These are phyloP conservation scores for Phalaenopsis equestris DNA, from an alignment of 106 monocot species.

Conservation along the genomic window DNA sequence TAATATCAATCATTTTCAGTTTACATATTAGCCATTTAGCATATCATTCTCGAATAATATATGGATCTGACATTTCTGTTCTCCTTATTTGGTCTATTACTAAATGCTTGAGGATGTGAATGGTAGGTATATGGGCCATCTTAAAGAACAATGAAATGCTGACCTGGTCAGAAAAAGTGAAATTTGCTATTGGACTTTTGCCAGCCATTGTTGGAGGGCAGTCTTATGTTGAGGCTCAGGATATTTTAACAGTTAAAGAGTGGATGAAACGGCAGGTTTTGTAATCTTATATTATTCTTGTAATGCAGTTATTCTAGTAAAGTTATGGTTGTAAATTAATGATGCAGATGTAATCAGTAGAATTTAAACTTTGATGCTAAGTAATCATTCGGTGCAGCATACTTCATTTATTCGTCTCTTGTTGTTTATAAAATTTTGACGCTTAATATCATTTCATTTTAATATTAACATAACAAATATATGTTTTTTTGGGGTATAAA, in stretches of 20 bases:
- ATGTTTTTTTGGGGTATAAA: background rate
- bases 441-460: background rate
- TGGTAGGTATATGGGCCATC: slow-evolving; percentile 91
- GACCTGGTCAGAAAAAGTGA: slow-evolving; percentile 90
- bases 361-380: background rate
- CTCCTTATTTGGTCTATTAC: background rate
- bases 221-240: slow-evolving; percentile 96
- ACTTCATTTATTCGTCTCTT: background rate
- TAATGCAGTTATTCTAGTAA: background rate
- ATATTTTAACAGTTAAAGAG: slow-evolving; percentile 71
- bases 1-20: background rate
- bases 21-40: background rate
- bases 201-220: slow-evolving; percentile 93
- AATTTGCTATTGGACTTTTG: slow-evolving; percentile 91
- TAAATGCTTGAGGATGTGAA: background rate
- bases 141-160: slow-evolving; percentile 98
- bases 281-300: background rate
- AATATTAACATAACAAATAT: background rate
- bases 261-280: slow-evolving; percentile 94
- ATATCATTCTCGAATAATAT: no score
- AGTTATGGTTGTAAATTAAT: background rate
- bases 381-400: background rate
- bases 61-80: background rate
- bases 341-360: background rate
- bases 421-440: background rate